Percentiles rank a stretch among this genome's conserved stretches.
Evolutionary conservation across 2,329 filamentous ascomycete species (phyloP).

Genomic region (Venturia oleaginea): DNA sequence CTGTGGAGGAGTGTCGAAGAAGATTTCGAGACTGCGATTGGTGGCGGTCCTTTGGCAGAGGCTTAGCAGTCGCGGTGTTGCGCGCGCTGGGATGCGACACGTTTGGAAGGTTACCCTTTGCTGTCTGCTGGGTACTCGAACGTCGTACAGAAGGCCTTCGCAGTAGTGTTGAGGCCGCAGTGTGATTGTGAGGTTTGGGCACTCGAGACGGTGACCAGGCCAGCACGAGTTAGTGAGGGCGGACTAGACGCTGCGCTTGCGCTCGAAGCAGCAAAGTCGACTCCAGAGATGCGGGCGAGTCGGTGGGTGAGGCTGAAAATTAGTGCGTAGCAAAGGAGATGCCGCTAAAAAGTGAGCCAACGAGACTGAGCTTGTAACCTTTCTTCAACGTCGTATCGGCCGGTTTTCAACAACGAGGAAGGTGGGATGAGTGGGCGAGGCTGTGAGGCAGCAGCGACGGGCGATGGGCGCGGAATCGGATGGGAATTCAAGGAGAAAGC

Average conservation of each 20-base stretch:
- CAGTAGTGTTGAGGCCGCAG: conserved; percentile 5
- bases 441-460: background rate
- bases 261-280: conserved; percentile 5
- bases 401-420: background rate
- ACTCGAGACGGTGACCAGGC: conserved; percentile 6
- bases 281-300: background rate
- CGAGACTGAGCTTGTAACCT: background rate
- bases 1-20: background rate
- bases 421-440: background rate
- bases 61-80: background rate
- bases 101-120: background rate
- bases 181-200: background rate
- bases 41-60: background rate
- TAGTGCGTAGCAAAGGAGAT: background rate
- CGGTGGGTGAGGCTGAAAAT: conserved; percentile 3
- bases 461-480: background rate
- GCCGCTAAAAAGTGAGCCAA: conserved; percentile 3
- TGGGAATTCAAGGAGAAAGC: background rate
- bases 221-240: background rate
- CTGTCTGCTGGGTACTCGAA: background rate
- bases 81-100: background rate
- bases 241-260: background rate
- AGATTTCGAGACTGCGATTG: background rate
- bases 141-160: background rate
- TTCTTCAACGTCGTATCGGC: background rate